Base-by-base conservation (phyloP, 2,329 filamentous ascomycete species). In the Penicillium freii region DNA sequence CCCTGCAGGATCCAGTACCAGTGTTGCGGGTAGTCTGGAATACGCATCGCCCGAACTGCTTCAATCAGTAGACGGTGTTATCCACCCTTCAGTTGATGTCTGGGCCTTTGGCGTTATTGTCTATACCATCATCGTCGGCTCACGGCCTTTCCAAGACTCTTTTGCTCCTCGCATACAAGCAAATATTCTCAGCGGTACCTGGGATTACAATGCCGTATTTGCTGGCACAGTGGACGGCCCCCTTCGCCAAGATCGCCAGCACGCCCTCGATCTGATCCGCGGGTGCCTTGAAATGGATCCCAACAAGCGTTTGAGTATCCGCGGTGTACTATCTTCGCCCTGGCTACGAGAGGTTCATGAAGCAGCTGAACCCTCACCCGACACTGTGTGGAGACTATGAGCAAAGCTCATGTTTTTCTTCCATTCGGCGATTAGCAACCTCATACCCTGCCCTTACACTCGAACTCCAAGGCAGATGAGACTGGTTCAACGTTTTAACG, bases 61-160 rank as follows among this genome's bases (percentile, higher is more conserved):
- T 15, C 67, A 71, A 19, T 75, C 76, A 5, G 68, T 67, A 5
- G 67, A 65, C 38, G 75, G 74, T 23, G 58, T 78, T 11, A 72
- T 82, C 25, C 73, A 76, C 42, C 73, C 85, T 1, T 81, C 82
- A 2, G 84, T 85, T 23, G 86, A 89, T 66, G 79, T 88, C 2
- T 89, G 86, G 86, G 85, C 86, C 2, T 86, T 84, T 64, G 86
- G 86, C 5, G 84, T 88, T 9, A 81, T 87, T 11, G 75, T 86
- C 4, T 88, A 83, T 65, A 80, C 84, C 1, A 73, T 88, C 25
- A 73, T 87, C 25, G 84, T 84, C 0, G 85, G 85, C 17, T 79
- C 80, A 5, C 77, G 87, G 6, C 86, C 86, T 0, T 89, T 88
- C 72, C 80, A 83, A 48, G 82, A 87, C 63, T 71, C 79, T 0